Evolutionary conservation across 2,329 filamentous ascomycete species (phyloP).

Genomic region (Sporothrix brunneoviolacea): DNA sequence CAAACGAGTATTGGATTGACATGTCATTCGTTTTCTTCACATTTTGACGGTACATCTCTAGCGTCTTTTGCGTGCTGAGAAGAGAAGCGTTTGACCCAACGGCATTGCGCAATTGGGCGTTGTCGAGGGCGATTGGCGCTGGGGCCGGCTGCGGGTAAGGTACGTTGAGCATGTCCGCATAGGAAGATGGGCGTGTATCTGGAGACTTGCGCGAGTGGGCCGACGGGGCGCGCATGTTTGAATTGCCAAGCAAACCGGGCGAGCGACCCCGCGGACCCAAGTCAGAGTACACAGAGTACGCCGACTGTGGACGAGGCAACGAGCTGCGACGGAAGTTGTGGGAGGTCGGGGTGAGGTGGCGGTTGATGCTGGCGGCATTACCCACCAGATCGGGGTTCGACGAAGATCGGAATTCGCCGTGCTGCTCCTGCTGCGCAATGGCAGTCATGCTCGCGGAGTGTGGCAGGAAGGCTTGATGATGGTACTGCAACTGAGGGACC

Average conservation of each 20-base stretch:
- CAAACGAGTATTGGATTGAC: constrained; percentile 91
- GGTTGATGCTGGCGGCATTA: constrained; percentile 44
- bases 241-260: constrained; percentile 37
- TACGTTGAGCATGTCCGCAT: constrained; percentile 55
- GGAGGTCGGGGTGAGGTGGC: constrained; percentile 56
- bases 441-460: constrained; percentile 3
- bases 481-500: constrained; percentile 56
- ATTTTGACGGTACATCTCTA: constrained; percentile 96
- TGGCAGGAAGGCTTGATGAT: constrained; percentile 43
- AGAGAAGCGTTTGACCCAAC: constrained; percentile 88
- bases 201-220: constrained; percentile 48
- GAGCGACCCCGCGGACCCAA: constrained; percentile 57
- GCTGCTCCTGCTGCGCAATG: constrained; percentile 24
- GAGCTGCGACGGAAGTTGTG: constrained; percentile 49
- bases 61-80: constrained; percentile 82
- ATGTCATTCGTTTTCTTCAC: constrained; percentile 94
- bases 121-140: constrained; percentile 66
- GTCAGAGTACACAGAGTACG: constrained; percentile 70
- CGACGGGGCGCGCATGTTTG: constrained; percentile 42
- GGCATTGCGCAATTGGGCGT: constrained; percentile 67
- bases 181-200: constrained; percentile 46
- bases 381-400: constrained; percentile 50
- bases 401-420: constrained; percentile 37
- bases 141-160: constrained; percentile 75
- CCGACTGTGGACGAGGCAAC: constrained; percentile 63